Base-by-base conservation (phyloP, 495 filamentous ascomycete species). In the Hypoxylon cercidicola region DNA sequence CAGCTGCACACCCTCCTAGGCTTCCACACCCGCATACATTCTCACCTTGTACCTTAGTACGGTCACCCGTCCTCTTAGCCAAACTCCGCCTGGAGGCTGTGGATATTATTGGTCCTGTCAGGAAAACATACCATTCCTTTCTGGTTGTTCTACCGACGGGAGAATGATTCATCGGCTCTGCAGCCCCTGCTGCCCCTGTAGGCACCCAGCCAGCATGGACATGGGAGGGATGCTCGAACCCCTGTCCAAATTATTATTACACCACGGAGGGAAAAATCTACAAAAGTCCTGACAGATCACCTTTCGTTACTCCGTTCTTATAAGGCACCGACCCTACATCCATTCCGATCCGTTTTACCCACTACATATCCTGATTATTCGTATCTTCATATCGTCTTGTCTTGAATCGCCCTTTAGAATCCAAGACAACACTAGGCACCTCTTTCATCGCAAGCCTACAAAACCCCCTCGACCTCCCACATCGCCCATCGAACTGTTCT, bases 121-220 rank as follows among this genome's bases (percentile, higher is more conserved):
- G 61, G 44, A 68, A 68, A 68, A 72, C 67, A 65, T 60, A 64
- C 71, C 63, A 69, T 74, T 69, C 71, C 69, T 49, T 64, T 74
- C 66, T 66, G 45, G 65, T 62, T 62, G 37, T 60, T 51, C 55
- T 52, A 50, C 54, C 55, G 48, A 56, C 55, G 61, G 62, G 50
- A 60, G 53, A 70, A 62, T 60, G 69, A 63, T 63, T 59, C 53
- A 70, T 69, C 57, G 58, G 48, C 62, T 62, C 66, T 60, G 60
- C 59, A 64, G n/a, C n/a, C n/a, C n/a, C n/a, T n/a, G n/a, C n/a
- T n/a, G n/a, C n/a, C 23, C 5, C 2, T 45, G 64, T 55, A 68
- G 64, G 54, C 65, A 68, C 59, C 59, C 53, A 60, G 43, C 23
- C 28, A 10, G n/a, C 12, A 23, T 18, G 12, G 39, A 55, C 59